phyloP scores from a whole-genome alignment of 129 eudicot species.

The Artemisia tridentata region DNA sequence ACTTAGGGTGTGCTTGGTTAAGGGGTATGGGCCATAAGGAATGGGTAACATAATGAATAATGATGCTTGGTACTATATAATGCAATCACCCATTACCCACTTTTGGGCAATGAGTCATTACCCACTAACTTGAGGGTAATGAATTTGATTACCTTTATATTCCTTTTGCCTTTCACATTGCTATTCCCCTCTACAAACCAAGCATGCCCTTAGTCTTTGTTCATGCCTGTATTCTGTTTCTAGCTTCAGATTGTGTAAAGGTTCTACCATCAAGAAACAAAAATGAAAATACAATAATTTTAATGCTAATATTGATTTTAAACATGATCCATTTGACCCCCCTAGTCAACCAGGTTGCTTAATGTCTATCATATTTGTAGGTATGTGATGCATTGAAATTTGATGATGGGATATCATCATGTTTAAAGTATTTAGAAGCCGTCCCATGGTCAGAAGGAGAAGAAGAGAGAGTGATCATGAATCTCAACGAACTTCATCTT shows the following conservation, averaged over 20 bases:
- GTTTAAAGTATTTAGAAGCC: slow-evolving; percentile 82
- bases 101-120: too few species aligned
- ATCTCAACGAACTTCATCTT: slow-evolving; percentile 63
- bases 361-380: slow-evolving; percentile 35
- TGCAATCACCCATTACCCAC: too few species aligned
- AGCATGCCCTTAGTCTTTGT: too few species aligned
- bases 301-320: slow-evolving; percentile 8
- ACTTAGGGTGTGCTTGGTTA: too few species aligned
- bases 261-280: neutral
- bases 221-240: too few species aligned
- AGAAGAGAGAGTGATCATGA: slow-evolving; percentile 68
- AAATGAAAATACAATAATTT: neutral
- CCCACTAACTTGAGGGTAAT: too few species aligned
- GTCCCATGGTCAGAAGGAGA: slow-evolving; percentile 94
- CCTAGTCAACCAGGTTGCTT: slow-evolving; percentile 2
- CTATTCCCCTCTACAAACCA: too few species aligned
- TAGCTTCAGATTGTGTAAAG: neutral
- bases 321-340: neutral
- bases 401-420: slow-evolving; percentile 70
- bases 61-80: too few species aligned
- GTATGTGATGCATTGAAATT: slow-evolving; percentile 69
- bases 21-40: too few species aligned
- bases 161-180: too few species aligned
- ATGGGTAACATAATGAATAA: too few species aligned
- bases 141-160: too few species aligned